These are phyloP conservation scores for Acacia melanoxylon DNA, from an alignment of 306 rosid genomes.

Conservation along the genomic window DNA sequence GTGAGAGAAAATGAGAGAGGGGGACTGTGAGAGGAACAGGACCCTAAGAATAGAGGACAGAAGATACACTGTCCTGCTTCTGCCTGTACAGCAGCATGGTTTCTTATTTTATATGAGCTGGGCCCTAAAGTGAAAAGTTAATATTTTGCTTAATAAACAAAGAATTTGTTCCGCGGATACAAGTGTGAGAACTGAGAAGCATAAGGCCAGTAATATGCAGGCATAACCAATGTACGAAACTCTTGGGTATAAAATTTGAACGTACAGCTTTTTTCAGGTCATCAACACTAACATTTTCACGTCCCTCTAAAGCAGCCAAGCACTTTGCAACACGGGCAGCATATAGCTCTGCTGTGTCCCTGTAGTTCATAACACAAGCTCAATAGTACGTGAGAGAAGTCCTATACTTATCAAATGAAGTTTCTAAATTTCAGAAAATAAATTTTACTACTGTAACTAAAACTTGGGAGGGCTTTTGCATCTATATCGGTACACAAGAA, in stretches of 20 bases:
- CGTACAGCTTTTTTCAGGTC: constrained; percentile 95
- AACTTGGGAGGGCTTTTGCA: constrained; percentile 16
- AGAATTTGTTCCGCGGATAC: not conserved
- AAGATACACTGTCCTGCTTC: not conserved
- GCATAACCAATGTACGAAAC: constrained; percentile 4
- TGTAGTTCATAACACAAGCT: constrained; percentile 43
- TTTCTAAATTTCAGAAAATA: constrained; percentile 15
- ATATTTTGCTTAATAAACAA: not conserved
- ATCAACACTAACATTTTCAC: constrained; percentile 86
- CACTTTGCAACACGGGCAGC: constrained; percentile 96
- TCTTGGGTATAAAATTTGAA: constrained; percentile 30
- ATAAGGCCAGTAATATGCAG: not conserved
- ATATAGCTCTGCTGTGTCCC: constrained; percentile 98
- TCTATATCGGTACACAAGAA: constrained; percentile 21
- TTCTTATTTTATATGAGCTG: not conserved
- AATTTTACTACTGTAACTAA: not conserved
- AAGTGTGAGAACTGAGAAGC: not conserved
- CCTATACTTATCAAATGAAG: not conserved
- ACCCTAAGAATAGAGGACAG: too few relatives aligned
- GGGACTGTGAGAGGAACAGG: too few relatives aligned
- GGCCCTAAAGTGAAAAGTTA: not conserved
- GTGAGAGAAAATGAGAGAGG: too few relatives aligned
- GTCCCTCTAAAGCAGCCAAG: constrained; percentile 93
- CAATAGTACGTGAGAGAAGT: constrained; percentile 15
- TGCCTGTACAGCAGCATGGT: not conserved